Conservation (phyloP, 2,329 filamentous ascomycete genomes). For the Rhinocladiella mackenziei region DNA sequence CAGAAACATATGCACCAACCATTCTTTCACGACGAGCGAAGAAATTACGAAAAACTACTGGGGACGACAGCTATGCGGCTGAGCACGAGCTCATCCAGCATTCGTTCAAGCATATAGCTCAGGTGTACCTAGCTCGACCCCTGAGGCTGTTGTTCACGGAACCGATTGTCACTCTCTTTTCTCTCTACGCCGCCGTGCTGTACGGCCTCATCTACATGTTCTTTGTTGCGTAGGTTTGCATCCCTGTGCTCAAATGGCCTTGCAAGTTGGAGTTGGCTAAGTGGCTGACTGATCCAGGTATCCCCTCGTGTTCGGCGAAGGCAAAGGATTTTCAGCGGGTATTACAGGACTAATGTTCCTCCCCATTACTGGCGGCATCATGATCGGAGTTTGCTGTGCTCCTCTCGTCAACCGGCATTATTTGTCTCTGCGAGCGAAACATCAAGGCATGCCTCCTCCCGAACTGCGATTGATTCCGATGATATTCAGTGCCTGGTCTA, state of each 20-base stretch:
- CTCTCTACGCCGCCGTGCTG: slow-evolving; percentile 78
- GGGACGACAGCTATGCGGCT: slow-evolving; percentile 38
- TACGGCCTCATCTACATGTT: slow-evolving; percentile 56
- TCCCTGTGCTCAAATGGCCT: background rate
- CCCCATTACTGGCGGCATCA: slow-evolving; percentile 69
- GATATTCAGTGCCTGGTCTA: slow-evolving; percentile 39
- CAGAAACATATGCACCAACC: slow-evolving; percentile 52
- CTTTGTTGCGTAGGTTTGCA: slow-evolving; percentile 52
- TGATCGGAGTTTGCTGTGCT: slow-evolving; percentile 59
- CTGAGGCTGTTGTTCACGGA: slow-evolving; percentile 55
- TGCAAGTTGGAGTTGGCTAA: background rate
- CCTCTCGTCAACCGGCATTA: slow-evolving; percentile 61
- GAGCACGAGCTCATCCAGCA: slow-evolving; percentile 43
- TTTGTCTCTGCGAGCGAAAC: slow-evolving; percentile 11
- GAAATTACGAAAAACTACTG: slow-evolving; percentile 46
- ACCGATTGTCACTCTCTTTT: slow-evolving; percentile 78
- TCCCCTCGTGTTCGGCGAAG: slow-evolving; percentile 60
- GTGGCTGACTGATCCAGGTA: background rate
- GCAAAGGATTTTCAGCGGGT: slow-evolving; percentile 71
- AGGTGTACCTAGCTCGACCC: slow-evolving; percentile 42
- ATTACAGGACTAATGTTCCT: slow-evolving; percentile 84
- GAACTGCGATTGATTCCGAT: slow-evolving; percentile 39
- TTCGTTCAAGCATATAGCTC: slow-evolving; percentile 38
- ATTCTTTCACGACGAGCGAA: slow-evolving; percentile 49
- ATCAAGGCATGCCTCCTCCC: slow-evolving; percentile 30